Evolutionary conservation across 306 rosid genomes (phyloP), one percentile per base, ranked within the genome.

Genomic region (Rubus parviflorus): DNA sequence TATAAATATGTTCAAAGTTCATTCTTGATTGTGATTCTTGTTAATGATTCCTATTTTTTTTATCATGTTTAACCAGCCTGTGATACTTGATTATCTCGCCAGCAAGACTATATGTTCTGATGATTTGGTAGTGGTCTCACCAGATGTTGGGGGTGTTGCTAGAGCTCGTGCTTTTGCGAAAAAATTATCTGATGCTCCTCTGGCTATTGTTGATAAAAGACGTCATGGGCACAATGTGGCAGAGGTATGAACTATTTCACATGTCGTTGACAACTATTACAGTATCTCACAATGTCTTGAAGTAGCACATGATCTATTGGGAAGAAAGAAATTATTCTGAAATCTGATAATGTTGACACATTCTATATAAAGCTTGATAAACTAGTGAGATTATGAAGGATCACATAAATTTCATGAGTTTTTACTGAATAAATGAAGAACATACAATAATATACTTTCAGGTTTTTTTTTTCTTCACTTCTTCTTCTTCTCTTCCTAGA

Each of bases 71-170:
- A 47, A 38, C 84, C 91, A 96, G 99, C 96, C 99, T 79, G 99
- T 96, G 85, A 96, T 96, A 75, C 98, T 96, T 35, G 99, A 96
- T 80, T 96, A 96, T 87, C 97, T 96, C 17, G 99, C 99, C 23
- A 96, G 99, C 97, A 96, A 96, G 90, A 87, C 85, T 73, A 91
- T 92, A 72, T 88, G 92, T 81, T 91, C 90, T 38, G 94, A 92
- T 80, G 99, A 96, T 86, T 84, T 96, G 89, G 97, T 96, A 68
- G 99, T 96, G 76, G 97, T 96, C 83, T 96, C 99, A 19, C 99
- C 98, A 37, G 99, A 96, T 88, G 99, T 96, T 86, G 99, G 99
- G 42, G 99, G 99, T 63, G 99, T 96, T 77, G 99, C 97, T 71
- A 87, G 99, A 80, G 99, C 99, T 72, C 99, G 97, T 75, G 96